Evolutionary conservation across 1,284 basidiomycete species (phyloP).

Genomic region (Polyporus tsugae): DNA sequence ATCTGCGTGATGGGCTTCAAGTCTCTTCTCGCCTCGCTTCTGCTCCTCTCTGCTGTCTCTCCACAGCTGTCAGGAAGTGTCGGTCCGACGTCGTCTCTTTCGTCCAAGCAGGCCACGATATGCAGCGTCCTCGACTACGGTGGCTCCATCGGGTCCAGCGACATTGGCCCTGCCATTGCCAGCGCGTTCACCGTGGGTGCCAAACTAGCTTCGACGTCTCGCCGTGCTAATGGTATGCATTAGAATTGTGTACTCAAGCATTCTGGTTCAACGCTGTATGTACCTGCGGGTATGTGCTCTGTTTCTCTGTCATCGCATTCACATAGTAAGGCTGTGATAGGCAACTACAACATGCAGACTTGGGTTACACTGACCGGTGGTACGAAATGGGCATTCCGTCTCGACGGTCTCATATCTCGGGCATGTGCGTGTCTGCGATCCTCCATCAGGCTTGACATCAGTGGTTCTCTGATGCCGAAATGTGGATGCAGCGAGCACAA

Average conservation of each 20-base stretch:
- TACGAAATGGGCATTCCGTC: constrained; percentile 44
- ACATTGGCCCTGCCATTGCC: constrained; percentile 46
- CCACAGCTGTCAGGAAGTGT: constrained; percentile 43
- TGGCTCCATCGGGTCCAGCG: constrained; percentile 41
- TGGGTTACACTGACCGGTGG: constrained; percentile 43
- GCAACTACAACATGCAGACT: constrained; percentile 44
- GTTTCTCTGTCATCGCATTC: too few relatives aligned
- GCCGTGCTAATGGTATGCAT: not conserved
- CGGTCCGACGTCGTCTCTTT: constrained; percentile 40
- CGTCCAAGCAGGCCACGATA: constrained; percentile 36
- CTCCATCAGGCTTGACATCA: not conserved
- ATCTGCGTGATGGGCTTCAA: constrained; percentile 25
- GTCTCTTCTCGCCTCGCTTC: constrained; percentile 25
- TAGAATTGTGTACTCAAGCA: constrained; percentile 42
- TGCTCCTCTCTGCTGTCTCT: constrained; percentile 21
- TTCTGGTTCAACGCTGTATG: constrained; percentile 41
- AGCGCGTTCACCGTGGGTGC: constrained; percentile 39
- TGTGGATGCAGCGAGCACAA: constrained; percentile 37
- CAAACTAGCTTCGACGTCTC: too few relatives aligned
- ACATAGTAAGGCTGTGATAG: constrained; percentile 6
- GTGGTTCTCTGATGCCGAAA: not conserved
- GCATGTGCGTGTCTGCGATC: constrained; percentile 29
- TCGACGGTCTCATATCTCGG: constrained; percentile 45
- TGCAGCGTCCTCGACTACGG: constrained; percentile 46
- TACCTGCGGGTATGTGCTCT: constrained; percentile 35